Percentiles rank a stretch among this genome's conserved stretches.
These are phyloP conservation scores for Rhodotorula paludigena DNA, from an alignment of 768 basidiomycete species.

Conservation along the genomic window DNA sequence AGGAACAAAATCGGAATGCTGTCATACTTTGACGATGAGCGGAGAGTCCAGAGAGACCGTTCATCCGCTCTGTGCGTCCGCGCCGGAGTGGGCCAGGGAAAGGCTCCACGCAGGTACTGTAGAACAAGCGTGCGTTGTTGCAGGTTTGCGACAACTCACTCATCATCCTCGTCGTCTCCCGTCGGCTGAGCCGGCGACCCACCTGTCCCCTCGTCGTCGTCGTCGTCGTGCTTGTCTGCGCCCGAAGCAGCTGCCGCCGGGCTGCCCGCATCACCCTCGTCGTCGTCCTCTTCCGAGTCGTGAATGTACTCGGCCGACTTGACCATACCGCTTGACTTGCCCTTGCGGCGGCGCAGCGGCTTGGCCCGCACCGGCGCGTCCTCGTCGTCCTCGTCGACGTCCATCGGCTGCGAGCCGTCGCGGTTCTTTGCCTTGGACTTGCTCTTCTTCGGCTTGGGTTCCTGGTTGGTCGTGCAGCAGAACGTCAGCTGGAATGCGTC, in stretches of 20 bases:
- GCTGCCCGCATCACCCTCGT: background rate
- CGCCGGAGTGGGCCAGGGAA: too few species aligned
- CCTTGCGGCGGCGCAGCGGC: slow-evolving; percentile 6
- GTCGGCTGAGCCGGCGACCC: too few species aligned
- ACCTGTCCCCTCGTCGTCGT: background rate
- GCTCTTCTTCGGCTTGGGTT: slow-evolving; percentile 15
- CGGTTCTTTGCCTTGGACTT: slow-evolving; percentile 51
- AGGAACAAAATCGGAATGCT: too few species aligned
- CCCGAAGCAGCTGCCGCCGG: background rate
- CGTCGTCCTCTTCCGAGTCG: slow-evolving; percentile 28
- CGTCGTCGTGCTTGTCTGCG: background rate
- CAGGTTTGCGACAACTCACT: too few species aligned
- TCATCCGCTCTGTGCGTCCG: too few species aligned
- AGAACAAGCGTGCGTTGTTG: too few species aligned
- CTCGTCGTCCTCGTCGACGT: slow-evolving; percentile 33
- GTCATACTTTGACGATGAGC: too few species aligned
- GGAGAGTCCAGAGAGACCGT: too few species aligned
- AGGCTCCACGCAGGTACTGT: too few species aligned
- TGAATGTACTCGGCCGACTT: slow-evolving; percentile 27
- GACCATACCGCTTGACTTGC: slow-evolving; percentile 11
- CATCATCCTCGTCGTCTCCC: too few species aligned
- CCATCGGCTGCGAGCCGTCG: slow-evolving; percentile 11
- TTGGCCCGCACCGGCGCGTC: slow-evolving; percentile 22
- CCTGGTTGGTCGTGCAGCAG: background rate
- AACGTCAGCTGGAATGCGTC: background rate